phyloP scores from a whole-genome alignment of 1,139 yeast species.

The Candida sojae region DNA sequence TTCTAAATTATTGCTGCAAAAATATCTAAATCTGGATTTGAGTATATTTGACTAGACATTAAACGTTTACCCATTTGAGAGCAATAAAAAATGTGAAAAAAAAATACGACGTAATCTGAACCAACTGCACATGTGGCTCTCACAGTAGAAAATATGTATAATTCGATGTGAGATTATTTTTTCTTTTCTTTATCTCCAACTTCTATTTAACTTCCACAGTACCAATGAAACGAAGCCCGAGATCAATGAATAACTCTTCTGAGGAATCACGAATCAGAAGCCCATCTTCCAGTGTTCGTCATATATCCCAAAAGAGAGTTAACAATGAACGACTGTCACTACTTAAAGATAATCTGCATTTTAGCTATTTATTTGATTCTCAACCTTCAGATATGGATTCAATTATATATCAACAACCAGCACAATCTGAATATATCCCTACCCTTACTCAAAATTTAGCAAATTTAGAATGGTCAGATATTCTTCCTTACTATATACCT shows the following conservation, averaged over 20 bases:
- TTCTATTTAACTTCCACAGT: too few species aligned
- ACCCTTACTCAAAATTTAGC: constrained; percentile 22
- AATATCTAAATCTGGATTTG: background rate
- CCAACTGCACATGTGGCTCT: too few species aligned
- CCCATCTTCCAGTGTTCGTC: constrained; percentile 36
- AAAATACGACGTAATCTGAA: too few species aligned
- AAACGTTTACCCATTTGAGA: constrained; percentile 3
- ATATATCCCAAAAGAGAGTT: constrained; percentile 34
- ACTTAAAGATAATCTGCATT: constrained; percentile 10
- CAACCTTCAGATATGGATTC: constrained; percentile 17
- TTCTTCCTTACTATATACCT: constrained; percentile 74
- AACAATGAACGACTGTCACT: constrained; percentile 25
- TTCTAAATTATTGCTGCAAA: too few species aligned
- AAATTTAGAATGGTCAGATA: constrained; percentile 27
- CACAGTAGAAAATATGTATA: too few species aligned
- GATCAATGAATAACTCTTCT: constrained; percentile 1
- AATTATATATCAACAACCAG: constrained; percentile 14
- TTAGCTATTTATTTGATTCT: background rate
- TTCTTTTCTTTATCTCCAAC: too few species aligned
- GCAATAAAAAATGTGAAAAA: background rate
- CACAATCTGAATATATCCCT: constrained; percentile 24
- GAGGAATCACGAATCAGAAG: constrained; percentile 18
- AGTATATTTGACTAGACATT: background rate
- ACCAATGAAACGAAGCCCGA: constrained; percentile 1
- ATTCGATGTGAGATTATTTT: too few species aligned